phyloP scores from a whole-genome alignment of 2,329 filamentous ascomycete species.

The Orbilia blumenaviensis region DNA sequence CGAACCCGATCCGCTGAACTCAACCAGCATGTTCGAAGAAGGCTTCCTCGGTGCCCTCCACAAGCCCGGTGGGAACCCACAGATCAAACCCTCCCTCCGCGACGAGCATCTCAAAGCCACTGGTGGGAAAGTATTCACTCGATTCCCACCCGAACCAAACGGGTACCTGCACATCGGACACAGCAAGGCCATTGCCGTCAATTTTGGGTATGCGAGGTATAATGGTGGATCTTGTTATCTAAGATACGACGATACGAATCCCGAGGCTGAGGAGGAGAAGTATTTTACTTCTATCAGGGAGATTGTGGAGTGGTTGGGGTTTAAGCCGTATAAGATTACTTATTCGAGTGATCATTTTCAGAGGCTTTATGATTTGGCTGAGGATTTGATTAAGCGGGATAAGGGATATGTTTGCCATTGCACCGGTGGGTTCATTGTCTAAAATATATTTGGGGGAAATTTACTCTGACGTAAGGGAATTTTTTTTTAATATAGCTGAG shows the following conservation, averaged over 20 bases:
- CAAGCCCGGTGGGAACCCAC: conserved; percentile 68
- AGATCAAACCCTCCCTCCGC: conserved; percentile 59
- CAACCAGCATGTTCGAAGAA: conserved; percentile 74
- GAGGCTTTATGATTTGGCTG: conserved; percentile 84
- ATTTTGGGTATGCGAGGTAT: conserved; percentile 90
- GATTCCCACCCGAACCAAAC: conserved; percentile 88
- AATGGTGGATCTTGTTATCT: conserved; percentile 81
- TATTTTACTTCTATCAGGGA: conserved; percentile 92
- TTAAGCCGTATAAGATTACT: conserved; percentile 80
- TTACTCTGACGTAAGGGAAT: background rate
- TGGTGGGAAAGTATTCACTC: conserved; percentile 68
- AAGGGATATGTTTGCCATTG: conserved; percentile 85
- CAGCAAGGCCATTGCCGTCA: conserved; percentile 92
- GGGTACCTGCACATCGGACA: conserved; percentile 94
- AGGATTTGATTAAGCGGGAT: conserved; percentile 78
- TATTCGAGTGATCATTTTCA: conserved; percentile 92
- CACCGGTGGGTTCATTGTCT: conserved; percentile 63
- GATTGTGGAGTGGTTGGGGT: conserved; percentile 85
- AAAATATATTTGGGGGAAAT: background rate
- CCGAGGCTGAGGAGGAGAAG: conserved; percentile 87
- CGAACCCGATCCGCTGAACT: conserved; percentile 57
- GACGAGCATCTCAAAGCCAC: conserved; percentile 56
- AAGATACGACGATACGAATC: conserved; percentile 94
- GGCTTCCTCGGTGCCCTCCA: conserved; percentile 79
- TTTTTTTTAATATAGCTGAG: conserved; percentile 68